Conservation (phyloP, 495 filamentous ascomycete genomes). For the Penicillium cataractarum region DNA sequence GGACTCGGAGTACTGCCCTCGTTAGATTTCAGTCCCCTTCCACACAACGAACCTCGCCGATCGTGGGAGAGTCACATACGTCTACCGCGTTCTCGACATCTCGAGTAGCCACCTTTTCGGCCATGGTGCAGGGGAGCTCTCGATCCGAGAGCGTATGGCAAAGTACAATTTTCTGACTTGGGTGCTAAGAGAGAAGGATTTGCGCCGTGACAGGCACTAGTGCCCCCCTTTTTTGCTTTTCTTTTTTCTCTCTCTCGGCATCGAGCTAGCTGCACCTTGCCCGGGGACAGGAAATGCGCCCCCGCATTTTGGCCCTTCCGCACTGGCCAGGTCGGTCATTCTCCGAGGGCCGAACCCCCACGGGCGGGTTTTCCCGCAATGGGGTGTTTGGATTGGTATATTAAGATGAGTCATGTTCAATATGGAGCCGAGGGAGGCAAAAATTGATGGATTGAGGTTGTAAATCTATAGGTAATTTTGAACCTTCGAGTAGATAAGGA, state of each 20-base stretch:
- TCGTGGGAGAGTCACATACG: slow-evolving; percentile 9
- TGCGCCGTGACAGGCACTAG: neutral
- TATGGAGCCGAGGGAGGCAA: neutral
- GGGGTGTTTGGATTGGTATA: neutral
- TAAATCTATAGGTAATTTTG: neutral
- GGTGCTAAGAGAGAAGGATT: neutral
- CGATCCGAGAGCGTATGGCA: neutral
- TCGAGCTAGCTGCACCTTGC: slow-evolving; percentile 15
- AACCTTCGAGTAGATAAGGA: neutral
- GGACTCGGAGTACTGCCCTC: slow-evolving; percentile 6
- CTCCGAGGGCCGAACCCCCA: slow-evolving; percentile 17
- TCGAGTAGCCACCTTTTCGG: slow-evolving; percentile 17
- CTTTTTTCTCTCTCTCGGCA: slow-evolving; percentile 16
- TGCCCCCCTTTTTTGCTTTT: slow-evolving; percentile 18
- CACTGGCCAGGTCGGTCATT: slow-evolving; percentile 25
- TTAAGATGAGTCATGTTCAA: neutral
- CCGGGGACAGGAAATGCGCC: slow-evolving; percentile 16
- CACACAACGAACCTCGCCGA: neutral
- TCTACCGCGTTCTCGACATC: slow-evolving; percentile 23
- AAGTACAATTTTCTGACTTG: neutral
- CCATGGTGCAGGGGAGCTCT: slow-evolving; percentile 6
- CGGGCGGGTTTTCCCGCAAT: neutral
- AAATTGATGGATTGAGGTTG: neutral
- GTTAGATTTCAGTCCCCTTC: neutral
- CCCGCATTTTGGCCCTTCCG: slow-evolving; percentile 22